A percentile compares a stretch with the other conserved stretches of the same genome.
Conservation (phyloP, 116 monocot genomes). For the Thalassia testudinum region DNA sequence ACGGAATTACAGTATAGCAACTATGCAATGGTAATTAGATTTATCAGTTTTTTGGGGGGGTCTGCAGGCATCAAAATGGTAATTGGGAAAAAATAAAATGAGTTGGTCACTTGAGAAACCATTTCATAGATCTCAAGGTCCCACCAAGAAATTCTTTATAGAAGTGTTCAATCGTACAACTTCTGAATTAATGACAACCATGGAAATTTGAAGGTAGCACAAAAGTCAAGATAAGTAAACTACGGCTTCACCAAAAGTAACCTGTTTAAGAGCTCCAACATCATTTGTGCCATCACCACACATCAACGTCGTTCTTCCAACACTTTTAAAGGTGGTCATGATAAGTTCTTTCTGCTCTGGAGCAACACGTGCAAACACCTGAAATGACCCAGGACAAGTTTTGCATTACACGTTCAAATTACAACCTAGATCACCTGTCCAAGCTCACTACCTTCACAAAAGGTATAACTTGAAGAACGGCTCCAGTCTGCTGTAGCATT, state of each 20-base stretch:
- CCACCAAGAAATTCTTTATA: too few relatives aligned
- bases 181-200: not conserved
- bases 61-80: too few relatives aligned
- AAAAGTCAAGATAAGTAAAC: not conserved
- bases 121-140: too few relatives aligned
- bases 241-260: constrained; percentile 1
- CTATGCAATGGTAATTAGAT: too few relatives aligned
- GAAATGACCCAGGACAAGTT: not conserved
- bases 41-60: too few relatives aligned
- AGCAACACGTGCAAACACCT: constrained; percentile 98
- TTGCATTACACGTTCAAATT: too few relatives aligned
- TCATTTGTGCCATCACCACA: constrained; percentile 99
- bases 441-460: constrained; percentile 68
- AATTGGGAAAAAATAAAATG: too few relatives aligned
- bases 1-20: too few relatives aligned
- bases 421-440: too few relatives aligned
- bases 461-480: constrained; percentile 82
- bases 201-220: not conserved
- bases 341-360: constrained; percentile 99
- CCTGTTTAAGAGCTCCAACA: constrained; percentile 99
- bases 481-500: constrained; percentile 62
- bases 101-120: too few relatives aligned
- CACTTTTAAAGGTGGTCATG: constrained; percentile 74
- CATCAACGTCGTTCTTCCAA: constrained; percentile 96
- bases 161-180: too few relatives aligned